Evolutionary conservation across 2,329 filamentous ascomycete species (phyloP).

Genomic region (Thermothelomyces thermophilus): DNA sequence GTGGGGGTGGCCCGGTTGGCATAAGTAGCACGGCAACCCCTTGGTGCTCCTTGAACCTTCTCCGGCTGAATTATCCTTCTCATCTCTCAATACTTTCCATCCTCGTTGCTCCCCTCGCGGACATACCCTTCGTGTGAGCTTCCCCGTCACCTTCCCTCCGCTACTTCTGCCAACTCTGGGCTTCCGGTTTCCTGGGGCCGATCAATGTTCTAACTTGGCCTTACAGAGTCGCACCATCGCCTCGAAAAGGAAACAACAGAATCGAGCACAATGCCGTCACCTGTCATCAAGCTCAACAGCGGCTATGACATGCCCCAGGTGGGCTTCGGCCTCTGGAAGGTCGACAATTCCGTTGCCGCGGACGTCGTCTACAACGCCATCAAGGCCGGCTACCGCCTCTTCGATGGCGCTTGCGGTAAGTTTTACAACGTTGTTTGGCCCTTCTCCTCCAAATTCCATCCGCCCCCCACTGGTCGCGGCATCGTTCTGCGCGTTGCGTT

Average conservation of each 20-base stretch:
- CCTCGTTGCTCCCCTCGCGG: background rate
- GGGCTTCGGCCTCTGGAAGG: constrained; percentile 79
- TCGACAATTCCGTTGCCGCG: constrained; percentile 64
- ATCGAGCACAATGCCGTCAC: constrained; percentile 21
- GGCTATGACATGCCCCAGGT: constrained; percentile 67
- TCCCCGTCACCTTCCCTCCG: background rate
- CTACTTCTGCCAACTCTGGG: background rate
- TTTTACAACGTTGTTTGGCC: too few species aligned
- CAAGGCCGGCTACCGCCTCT: constrained; percentile 55
- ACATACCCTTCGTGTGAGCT: constrained; percentile 3
- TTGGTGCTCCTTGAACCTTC: constrained; percentile 9
- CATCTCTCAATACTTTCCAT: background rate
- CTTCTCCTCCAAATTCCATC: background rate
- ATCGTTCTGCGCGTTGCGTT: constrained; percentile 6
- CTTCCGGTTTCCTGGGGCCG: background rate
- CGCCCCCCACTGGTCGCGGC: background rate
- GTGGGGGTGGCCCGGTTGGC: constrained; percentile 13
- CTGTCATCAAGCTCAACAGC: constrained; percentile 55
- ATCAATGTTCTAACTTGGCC: background rate
- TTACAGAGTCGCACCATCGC: too few species aligned
- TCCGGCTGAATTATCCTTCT: constrained; percentile 10
- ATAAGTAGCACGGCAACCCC: constrained; percentile 21
- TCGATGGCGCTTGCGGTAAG: constrained; percentile 56
- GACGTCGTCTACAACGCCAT: constrained; percentile 73
- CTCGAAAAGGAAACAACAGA: background rate